Conservation (phyloP, 202 grass and related monocot genomes). For the Panicum virgatum region DNA sequence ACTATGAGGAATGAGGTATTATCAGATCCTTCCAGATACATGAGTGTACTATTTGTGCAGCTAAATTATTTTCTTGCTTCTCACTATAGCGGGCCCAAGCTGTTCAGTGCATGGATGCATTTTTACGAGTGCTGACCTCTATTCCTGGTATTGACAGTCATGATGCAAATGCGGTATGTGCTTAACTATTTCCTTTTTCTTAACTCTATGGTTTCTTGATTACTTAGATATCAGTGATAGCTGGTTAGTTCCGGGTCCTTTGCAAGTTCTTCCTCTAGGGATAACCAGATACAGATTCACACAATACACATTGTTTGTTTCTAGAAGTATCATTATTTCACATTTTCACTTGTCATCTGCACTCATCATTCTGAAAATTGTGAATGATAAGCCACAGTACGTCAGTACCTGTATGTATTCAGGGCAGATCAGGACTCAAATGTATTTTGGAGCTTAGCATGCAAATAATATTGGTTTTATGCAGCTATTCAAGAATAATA, state of each 20-base stretch:
- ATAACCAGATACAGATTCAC: not conserved
- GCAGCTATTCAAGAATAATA: not conserved
- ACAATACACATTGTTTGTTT: not conserved
- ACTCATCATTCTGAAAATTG: not conserved
- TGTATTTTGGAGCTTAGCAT: not conserved
- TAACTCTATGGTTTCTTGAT: not conserved
- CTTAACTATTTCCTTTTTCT: not conserved
- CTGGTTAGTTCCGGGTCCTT: not conserved
- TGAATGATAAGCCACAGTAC: not conserved
- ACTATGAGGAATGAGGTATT: constrained; percentile 71
- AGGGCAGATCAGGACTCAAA: not conserved
- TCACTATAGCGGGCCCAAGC: constrained; percentile 54
- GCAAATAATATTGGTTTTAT: not conserved
- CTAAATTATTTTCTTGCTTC: constrained; percentile 22
- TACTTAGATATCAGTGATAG: not conserved
- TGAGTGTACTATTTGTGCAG: not conserved
- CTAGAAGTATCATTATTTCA: constrained; percentile 1
- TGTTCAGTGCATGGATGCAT: constrained; percentile 73
- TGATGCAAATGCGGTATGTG: constrained; percentile 72
- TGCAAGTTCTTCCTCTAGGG: not conserved
- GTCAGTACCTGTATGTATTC: not conserved
- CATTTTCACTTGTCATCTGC: constrained; percentile 17
- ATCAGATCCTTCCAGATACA: constrained; percentile 21
- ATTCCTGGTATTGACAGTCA: constrained; percentile 84
- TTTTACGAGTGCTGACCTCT: constrained; percentile 67